Evolutionary conservation across 345 rosid species (phyloP).

Genomic region (Populus pruinosa): DNA sequence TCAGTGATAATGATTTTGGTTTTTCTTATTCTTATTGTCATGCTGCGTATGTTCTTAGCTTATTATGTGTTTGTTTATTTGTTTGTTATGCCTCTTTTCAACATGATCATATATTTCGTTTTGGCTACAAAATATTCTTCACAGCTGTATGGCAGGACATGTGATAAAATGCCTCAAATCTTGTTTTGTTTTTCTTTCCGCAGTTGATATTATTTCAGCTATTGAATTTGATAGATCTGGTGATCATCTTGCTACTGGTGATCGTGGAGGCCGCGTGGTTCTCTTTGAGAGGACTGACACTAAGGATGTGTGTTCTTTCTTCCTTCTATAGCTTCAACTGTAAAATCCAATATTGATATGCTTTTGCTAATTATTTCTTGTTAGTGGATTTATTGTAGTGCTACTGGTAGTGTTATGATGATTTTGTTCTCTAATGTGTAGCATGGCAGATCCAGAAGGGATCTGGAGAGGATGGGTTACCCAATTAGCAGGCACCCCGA

Average conservation of each 20-base stretch:
- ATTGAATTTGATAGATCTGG: conserved; percentile 97
- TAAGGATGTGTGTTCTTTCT: conserved; percentile 56
- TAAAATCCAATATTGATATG: neutral
- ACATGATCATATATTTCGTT: neutral
- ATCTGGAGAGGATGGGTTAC: conserved; percentile 69
- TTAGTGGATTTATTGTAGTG: neutral
- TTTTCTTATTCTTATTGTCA: neutral
- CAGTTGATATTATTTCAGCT: conserved; percentile 99
- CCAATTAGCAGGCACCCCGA: conserved; percentile 81
- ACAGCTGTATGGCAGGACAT: neutral
- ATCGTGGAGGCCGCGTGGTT: conserved; percentile 99
- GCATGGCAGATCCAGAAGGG: conserved; percentile 76
- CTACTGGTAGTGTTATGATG: neutral
- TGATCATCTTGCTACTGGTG: conserved; percentile 98
- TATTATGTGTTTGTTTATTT: neutral
- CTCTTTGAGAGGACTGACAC: conserved; percentile 92
- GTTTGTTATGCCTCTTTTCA: neutral
- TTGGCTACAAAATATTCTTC: neutral
- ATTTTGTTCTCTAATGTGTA: conserved; percentile 32
- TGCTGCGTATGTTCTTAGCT: neutral
- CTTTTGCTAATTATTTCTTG: neutral
- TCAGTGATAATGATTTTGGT: neutral
- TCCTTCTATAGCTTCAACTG: conserved; percentile 12
- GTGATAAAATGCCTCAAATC: conserved; percentile 7
- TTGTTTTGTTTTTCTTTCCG: conserved; percentile 21